Evolutionary conservation across 257 asterid species (phyloP).

Genomic region (Craterostigma plantagineum): DNA sequence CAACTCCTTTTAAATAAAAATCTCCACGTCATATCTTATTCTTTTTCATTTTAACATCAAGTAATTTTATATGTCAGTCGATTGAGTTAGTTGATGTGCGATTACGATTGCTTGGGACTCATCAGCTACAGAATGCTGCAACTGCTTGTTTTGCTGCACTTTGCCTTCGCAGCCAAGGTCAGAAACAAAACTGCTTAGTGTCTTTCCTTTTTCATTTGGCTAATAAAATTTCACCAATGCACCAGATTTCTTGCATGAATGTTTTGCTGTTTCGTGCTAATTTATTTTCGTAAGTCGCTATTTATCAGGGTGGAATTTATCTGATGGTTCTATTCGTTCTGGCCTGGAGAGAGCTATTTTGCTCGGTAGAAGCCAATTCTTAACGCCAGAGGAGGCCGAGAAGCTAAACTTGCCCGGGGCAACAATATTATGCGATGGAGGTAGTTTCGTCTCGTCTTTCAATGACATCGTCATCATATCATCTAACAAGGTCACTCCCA

Average conservation of each 20-base stretch:
- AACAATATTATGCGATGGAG: conserved; percentile 77
- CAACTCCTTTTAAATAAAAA: no score
- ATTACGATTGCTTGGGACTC: conserved; percentile 60
- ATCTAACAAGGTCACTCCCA: neutral
- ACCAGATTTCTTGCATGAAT: neutral
- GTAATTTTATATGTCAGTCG: conserved; percentile 18
- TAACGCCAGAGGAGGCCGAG: conserved; percentile 49
- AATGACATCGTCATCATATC: neutral
- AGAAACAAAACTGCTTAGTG: conserved; percentile 3
- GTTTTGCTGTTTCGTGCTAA: conserved; percentile 1
- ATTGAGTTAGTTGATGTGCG: conserved; percentile 50
- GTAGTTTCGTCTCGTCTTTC: conserved; percentile 9
- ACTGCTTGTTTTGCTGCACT: conserved; percentile 85
- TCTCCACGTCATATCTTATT: neutral
- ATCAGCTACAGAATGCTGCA: conserved; percentile 86
- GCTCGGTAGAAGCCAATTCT: conserved; percentile 73
- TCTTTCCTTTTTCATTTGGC: neutral
- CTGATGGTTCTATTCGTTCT: conserved; percentile 46
- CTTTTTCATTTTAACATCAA: conserved; percentile 5
- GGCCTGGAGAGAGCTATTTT: conserved; percentile 60
- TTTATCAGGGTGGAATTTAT: conserved; percentile 56
- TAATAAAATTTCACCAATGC: neutral
- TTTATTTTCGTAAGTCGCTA: neutral
- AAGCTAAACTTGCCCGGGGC: conserved; percentile 49
- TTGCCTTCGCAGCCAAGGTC: conserved; percentile 78